Base-by-base conservation (phyloP, 345 rosid species). In the Citrus medica region DNA sequence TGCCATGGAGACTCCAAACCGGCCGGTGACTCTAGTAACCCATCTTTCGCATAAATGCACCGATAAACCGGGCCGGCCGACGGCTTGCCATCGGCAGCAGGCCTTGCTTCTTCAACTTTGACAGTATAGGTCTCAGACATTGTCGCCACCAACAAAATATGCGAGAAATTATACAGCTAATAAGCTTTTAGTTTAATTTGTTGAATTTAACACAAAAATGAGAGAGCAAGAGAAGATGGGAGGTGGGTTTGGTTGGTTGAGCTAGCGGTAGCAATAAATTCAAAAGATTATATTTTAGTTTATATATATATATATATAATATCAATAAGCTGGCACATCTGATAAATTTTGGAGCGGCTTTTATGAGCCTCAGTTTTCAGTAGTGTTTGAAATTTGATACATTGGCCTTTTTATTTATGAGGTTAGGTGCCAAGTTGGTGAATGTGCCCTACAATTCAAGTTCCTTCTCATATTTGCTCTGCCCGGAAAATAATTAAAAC, bases 1-100 rank as follows among this genome's bases (percentile, higher is more conserved):
- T 96, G 90, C 99, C 99, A 96, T 7, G 99, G 99, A 81, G 97
- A 92, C 24, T 90, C 80, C 76, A 90, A 67, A 5, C 87, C 85
- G 0, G 78, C 73, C 42, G 97, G 92, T 75, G 87, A 71, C 75
- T 87, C 83, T 56, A 94, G 56, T 30, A 92, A 92, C n/a, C 95
- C 97, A 77, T 94, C 93, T 82, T 89, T 85, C 33, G 98, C 92
- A 75, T 91, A 92, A 62, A 81, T 86, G 89, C 91, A 87, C 80
- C 98, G 89, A 78, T 88, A 96, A 81, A 92, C 98, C 28, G 97
- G 98, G 19, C 98, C 98, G 1, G 91, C 87, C 4, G 95, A 86
- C 21, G 97, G 97, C 71, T 75, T 78, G 1, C 84, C 83, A 4
- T 65, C 83, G 1, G 83, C 79, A 21, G 88, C 95, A 30, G 85